Evolutionary conservation across 345 rosid species (phyloP).

Genomic region (Viola odorata): DNA sequence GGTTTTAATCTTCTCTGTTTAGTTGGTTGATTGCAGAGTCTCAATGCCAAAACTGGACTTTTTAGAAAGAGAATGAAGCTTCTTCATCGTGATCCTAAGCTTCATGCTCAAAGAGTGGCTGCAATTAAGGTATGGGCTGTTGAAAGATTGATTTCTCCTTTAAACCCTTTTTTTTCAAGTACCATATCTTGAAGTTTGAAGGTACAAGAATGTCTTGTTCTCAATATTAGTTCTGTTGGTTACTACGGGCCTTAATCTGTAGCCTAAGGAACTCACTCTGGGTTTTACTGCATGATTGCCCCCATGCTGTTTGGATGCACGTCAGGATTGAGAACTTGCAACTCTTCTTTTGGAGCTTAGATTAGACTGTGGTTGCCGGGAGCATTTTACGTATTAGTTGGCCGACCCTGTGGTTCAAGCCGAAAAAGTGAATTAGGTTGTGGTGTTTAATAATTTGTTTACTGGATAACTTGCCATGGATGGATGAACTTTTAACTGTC

Average conservation of each 20-base stretch:
- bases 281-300: too few species aligned
- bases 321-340: too few species aligned
- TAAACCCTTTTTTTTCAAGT: background rate
- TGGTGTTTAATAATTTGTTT: too few species aligned
- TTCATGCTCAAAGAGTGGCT: conserved; percentile 86
- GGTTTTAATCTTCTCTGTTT: conserved; percentile 40
- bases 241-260: too few species aligned
- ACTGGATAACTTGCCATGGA: too few species aligned
- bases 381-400: too few species aligned
- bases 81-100: conserved; percentile 73
- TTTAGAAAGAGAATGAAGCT: conserved; percentile 89
- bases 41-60: conserved; percentile 90
- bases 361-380: too few species aligned
- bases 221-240: background rate
- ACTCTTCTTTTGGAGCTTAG: too few species aligned
- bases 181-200: background rate
- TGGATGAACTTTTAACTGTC: background rate
- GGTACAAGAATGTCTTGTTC: background rate
- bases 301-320: too few species aligned
- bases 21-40: conserved; percentile 64
- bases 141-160: background rate
- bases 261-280: too few species aligned
- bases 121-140: conserved; percentile 64
- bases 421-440: too few species aligned
- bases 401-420: too few species aligned